Base-by-base conservation (phyloP, 371 early-diverging fungal genomes). In the Zychaea mexicana region DNA sequence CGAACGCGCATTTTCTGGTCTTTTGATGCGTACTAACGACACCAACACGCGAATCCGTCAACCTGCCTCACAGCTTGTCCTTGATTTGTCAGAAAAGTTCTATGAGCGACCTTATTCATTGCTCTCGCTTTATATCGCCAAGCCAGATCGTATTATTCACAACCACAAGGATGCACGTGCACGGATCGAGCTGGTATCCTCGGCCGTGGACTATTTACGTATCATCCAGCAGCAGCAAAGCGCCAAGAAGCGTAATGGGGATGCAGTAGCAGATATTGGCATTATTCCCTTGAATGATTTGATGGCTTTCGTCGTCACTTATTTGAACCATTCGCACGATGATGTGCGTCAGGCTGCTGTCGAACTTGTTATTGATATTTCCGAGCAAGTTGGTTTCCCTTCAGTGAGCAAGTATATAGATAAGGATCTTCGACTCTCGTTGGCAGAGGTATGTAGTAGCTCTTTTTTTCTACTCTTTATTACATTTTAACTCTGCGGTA, bases 281-380 rank as follows among this genome's bases (percentile, higher is more conserved):
- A 12, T 64, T 53, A 55, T 64, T 21, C 47, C 62, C 6, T 60
- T 71, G n/a, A 68, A 87, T 61, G 74, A 78, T 13, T 74, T 83
- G 30, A 87, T 90, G 74, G 77, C 68, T 12, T 88, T 90, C 62
- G 81, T 82, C 2, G 73, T 81, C n/a, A 85, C 85, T 2, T 86
- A 87, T 53, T 67, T 89, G 47, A 82, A 83, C 10, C 85, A 91
- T 68, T 76, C 73, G 32, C 90, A 87, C 59, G 78, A 75, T 7
- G 91, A 91, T 39, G 90, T 90, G 15, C 86, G 89, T 12, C 82
- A 90, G 46, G 82, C 87, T 0, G 87, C 91, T 1, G 80, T 84
- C 15, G 79, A 78, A 53, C 68, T 91, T 7, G 78, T 88, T 2
- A 83, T 86, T 13, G 79, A 72, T 9, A 71, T 87, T 10, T 77